Evolutionary conservation across 805 yeast species (phyloP).

Genomic region (Kuraishia piskuri): DNA sequence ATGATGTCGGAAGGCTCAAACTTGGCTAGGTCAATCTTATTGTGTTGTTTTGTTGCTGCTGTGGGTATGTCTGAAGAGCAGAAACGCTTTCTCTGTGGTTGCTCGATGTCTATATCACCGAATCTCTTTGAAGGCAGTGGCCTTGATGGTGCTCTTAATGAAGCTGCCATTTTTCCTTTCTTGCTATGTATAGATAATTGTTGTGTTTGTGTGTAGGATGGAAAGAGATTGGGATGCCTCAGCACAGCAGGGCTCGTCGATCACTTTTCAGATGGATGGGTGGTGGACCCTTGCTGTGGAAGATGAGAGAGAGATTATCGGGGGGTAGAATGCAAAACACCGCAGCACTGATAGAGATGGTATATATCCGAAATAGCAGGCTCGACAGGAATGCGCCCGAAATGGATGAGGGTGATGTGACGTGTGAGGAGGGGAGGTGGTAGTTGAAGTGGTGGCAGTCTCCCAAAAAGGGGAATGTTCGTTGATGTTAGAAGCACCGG

Average conservation of each 20-base stretch:
- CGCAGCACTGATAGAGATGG: neutral
- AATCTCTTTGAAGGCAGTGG: slow-evolving; percentile 2
- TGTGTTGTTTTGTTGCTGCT: neutral
- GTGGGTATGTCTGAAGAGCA: neutral
- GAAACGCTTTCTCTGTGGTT: neutral
- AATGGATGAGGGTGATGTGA: neutral
- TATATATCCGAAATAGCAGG: neutral
- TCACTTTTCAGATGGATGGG: too few species aligned
- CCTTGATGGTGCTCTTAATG: slow-evolving; percentile 1
- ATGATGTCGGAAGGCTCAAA: neutral
- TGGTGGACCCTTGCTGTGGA: too few species aligned
- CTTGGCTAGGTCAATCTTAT: neutral
- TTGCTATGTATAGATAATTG: neutral
- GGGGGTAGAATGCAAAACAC: neutral
- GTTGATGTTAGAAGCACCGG: neutral
- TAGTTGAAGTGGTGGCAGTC: too few species aligned
- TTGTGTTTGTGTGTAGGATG: neutral
- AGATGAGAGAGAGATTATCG: too few species aligned
- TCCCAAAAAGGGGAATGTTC: neutral
- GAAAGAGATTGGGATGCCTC: too few species aligned
- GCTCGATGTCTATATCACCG: slow-evolving; percentile 1
- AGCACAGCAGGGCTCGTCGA: too few species aligned
- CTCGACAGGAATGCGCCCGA: neutral
- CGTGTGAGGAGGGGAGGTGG: too few species aligned
- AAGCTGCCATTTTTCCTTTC: slow-evolving; percentile 3